Base-by-base conservation (phyloP, 2,329 filamentous ascomycete species). In the Torrubiella hemipterigena region DNA sequence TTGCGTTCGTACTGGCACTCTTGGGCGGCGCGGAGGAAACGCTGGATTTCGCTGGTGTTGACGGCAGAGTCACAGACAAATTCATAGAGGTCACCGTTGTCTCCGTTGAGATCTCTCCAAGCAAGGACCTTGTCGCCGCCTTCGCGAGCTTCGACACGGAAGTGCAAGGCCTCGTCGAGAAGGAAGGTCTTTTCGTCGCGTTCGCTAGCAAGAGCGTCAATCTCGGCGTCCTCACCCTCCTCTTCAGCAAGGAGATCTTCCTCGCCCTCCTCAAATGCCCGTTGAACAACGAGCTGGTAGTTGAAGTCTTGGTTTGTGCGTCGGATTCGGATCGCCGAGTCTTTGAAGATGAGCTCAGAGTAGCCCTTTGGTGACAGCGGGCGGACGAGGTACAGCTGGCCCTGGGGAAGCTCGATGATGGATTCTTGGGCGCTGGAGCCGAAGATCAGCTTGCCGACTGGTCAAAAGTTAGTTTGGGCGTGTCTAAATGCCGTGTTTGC, bases 1-100 rank as follows among this genome's bases (percentile, higher is more conserved):
- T 94, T 96, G 49, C 89, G 75, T 62, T 98, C 91, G 79, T 93
- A 98, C 57, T 98, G 91, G 54, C 91, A 95, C 71, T 95, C 79
- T 35, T 83, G 72, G 7, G 91, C 83, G 32, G 85, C 77, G 32
- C 80, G 67, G 49, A 89, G 76, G 53, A 98, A 96, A 12, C 79
- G 73, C 27, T 78, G 69, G 16, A 91, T 79, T 44, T 87, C 81
- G 29, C 75, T 68, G 3, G 75, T 61, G 17, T 76, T 65, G 25
- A 81, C 73, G 10, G 77, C 77, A 23, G 66, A 55, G 58, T 96
- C 91, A 61, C 87, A 96, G 41, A 98, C 82, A 51, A 96, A 98
- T 55, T 98, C 89, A 68, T 84, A 98, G n/a, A 96, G 69, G 56
- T 98, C 91, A 32, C 86, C 89, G 19, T 75, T 70, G 63, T 98